These are phyloP conservation scores for Penicillium psychrosexuale DNA, from an alignment of 2,329 filamentous ascomycete genomes.

Conservation along the genomic window DNA sequence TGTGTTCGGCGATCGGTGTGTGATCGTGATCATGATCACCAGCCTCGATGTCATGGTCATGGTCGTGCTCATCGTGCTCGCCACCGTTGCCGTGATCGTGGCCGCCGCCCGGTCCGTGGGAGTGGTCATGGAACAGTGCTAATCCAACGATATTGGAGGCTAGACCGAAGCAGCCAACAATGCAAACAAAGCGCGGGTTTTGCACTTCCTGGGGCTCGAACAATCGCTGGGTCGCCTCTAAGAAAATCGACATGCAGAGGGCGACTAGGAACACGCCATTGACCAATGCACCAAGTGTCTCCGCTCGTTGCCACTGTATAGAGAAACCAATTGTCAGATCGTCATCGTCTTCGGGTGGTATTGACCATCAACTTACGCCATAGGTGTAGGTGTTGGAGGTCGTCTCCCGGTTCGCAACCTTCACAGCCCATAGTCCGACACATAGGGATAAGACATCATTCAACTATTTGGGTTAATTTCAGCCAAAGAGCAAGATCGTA, in stretches of 20 bases:
- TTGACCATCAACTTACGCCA: conserved; percentile 60
- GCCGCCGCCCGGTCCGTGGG: conserved; percentile 61
- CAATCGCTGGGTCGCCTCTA: conserved; percentile 89
- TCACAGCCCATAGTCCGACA: conserved; percentile 93
- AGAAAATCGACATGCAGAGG: conserved; percentile 90
- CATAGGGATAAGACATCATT: conserved; percentile 95
- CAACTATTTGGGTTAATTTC: conserved; percentile 52
- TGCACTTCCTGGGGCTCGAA: conserved; percentile 84
- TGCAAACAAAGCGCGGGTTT: conserved; percentile 81
- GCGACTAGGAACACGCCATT: conserved; percentile 98
- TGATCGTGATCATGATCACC: conserved; percentile 55
- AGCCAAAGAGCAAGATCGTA: not conserved
- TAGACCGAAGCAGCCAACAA: conserved; percentile 83
- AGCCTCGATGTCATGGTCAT: conserved; percentile 43
- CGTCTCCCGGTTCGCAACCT: conserved; percentile 76
- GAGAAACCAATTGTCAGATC: conserved; percentile 9
- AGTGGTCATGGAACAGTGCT: conserved; percentile 88
- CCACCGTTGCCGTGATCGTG: conserved; percentile 46
- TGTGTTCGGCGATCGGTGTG: not conserved
- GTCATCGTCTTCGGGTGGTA: not conserved
- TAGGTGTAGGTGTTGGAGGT: conserved; percentile 90
- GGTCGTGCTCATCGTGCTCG: conserved; percentile 51
- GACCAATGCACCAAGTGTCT: conserved; percentile 92
- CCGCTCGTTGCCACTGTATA: conserved; percentile 84
- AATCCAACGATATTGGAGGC: conserved; percentile 86